A percentile compares a stretch with the other conserved stretches of the same genome.
These are phyloP conservation scores for Plasmodium gonderi DNA, from an alignment of 169 alveolate species.

Conservation along the genomic window DNA sequence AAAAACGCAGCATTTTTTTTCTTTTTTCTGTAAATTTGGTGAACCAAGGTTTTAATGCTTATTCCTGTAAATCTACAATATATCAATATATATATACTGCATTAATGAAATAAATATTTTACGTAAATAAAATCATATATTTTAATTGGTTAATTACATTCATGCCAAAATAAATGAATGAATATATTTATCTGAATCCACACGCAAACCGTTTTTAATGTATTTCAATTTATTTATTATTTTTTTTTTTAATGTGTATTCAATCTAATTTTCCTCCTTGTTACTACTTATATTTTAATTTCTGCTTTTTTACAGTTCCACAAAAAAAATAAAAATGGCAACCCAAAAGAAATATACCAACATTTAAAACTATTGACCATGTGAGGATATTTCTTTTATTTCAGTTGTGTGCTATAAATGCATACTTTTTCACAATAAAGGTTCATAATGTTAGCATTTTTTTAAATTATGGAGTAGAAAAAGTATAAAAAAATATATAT, in stretches of 20 bases:
- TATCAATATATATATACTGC: neutral
- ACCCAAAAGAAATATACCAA: too few relatives aligned
- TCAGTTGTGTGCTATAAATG: too few relatives aligned
- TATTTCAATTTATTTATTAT: slow-evolving; percentile 10
- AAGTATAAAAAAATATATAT: too few relatives aligned
- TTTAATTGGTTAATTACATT: neutral
- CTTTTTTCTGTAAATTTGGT: neutral
- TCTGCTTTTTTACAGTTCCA: neutral
- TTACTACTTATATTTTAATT: neutral
- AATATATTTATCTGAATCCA: neutral
- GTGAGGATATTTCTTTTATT: too few relatives aligned
- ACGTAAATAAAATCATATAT: neutral
- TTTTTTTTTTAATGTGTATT: neutral
- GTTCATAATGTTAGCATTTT: too few relatives aligned
- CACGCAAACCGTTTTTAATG: neutral
- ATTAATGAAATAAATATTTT: neutral
- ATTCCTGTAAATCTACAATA: neutral
- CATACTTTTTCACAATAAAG: too few relatives aligned
- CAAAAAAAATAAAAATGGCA: neutral
- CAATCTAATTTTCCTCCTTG: neutral
- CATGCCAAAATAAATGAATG: neutral
- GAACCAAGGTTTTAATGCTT: neutral
- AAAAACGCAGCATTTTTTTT: neutral
- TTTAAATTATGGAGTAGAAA: too few relatives aligned
- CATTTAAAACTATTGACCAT: too few relatives aligned